These are phyloP conservation scores for Suillus cothurnatus DNA, from an alignment of 768 basidiomycete species.

Conservation along the genomic window DNA sequence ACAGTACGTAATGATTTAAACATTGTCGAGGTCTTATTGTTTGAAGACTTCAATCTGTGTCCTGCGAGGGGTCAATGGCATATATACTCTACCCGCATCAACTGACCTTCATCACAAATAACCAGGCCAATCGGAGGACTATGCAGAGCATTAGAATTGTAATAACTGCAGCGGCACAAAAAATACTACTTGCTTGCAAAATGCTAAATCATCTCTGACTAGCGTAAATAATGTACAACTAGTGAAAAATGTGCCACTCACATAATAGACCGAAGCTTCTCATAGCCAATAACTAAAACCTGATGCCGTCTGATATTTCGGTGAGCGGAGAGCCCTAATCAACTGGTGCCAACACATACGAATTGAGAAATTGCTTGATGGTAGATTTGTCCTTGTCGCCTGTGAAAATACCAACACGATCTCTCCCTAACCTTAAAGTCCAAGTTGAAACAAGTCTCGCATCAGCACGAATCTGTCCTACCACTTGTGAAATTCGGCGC, in stretches of 20 bases:
- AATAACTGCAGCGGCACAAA: neutral
- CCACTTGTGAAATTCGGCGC: conserved; percentile 95
- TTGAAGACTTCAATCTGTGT: conserved; percentile 90
- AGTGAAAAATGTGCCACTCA: conserved; percentile 38
- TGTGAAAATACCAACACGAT: conserved; percentile 57
- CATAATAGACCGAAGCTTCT: conserved; percentile 84
- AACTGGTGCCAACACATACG: conserved; percentile 45
- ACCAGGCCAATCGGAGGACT: conserved; percentile 93
- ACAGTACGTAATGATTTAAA: conserved; percentile 77
- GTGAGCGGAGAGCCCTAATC: conserved; percentile 4
- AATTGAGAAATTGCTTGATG: conserved; percentile 74
- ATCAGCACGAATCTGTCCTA: conserved; percentile 37
- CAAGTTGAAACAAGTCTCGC: conserved; percentile 14
- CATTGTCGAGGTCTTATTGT: conserved; percentile 87
- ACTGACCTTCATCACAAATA: conserved; percentile 89
- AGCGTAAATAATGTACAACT: conserved; percentile 6
- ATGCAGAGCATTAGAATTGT: neutral
- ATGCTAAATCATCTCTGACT: conserved; percentile 54
- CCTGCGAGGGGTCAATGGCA: conserved; percentile 45
- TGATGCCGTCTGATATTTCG: conserved; percentile 61
- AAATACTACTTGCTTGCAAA: conserved; percentile 60
- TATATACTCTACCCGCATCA: neutral
- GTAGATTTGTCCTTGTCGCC: conserved; percentile 58
- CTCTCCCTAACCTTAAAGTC: conserved; percentile 50
- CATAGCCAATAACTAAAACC: conserved; percentile 94